Evolutionary conservation across 352 stramenopile genomes (phyloP).

Genomic region (Globisporangium emineosum): DNA sequence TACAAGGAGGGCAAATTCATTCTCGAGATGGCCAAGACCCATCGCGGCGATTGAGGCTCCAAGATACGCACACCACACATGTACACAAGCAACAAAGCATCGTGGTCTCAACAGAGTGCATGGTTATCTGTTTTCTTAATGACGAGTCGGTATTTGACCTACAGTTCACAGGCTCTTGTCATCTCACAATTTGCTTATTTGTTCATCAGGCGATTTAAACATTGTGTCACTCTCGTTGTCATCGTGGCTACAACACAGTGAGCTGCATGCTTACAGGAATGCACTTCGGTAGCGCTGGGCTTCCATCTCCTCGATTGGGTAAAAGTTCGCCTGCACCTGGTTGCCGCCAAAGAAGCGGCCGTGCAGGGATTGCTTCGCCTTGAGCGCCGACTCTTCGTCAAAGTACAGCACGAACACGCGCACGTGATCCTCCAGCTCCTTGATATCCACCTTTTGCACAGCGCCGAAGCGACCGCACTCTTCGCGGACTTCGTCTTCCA

Average conservation of each 20-base stretch:
- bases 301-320: slow-evolving; percentile 42
- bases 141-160: not conserved
- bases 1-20: slow-evolving; percentile 98
- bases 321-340: slow-evolving; percentile 66
- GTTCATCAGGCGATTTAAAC: not conserved
- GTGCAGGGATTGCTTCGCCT: slow-evolving; percentile 58
- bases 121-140: not conserved
- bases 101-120: not conserved
- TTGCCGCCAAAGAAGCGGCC: slow-evolving; percentile 78
- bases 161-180: not conserved
- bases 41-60: slow-evolving; percentile 28
- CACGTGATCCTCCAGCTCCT: slow-evolving; percentile 65
- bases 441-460: slow-evolving; percentile 54
- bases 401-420: slow-evolving; percentile 77
- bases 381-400: slow-evolving; percentile 36
- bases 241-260: not conserved
- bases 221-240: not conserved
- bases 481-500: slow-evolving; percentile 60
- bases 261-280: slow-evolving; percentile 45
- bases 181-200: slow-evolving; percentile 3
- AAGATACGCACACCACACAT: not conserved
- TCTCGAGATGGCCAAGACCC: slow-evolving; percentile 92
- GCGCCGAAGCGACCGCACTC: slow-evolving; percentile 66
- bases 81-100: not conserved
- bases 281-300: slow-evolving; percentile 43